Evolutionary conservation across 495 filamentous ascomycete species (phyloP), one percentile per base, ranked within the genome.

Genomic region (Lineolata rhizophorae): DNA sequence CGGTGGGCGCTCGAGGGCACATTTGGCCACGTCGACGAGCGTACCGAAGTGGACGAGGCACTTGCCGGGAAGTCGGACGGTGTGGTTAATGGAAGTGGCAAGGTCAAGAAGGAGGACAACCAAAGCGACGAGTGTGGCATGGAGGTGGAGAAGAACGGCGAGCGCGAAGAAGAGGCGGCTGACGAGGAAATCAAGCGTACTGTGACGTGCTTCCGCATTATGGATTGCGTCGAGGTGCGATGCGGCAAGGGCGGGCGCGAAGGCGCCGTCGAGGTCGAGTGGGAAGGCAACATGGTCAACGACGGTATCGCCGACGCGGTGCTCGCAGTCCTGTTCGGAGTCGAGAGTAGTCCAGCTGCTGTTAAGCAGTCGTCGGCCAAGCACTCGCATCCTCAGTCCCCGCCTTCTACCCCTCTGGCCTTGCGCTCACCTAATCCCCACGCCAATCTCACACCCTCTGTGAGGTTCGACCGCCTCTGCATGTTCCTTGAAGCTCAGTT

Each of bases 401-500:
- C 2, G 17, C 17, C 26, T 29, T 8, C 12, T 21, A 19, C 28
- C 27, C 26, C 18, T 18, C 11, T 29, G 6, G n/a, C 27, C 27
- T n/a, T 19, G 20, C 32, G 15, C 16, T 18, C 8, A 25, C 10
- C 33, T n/a, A 39, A 91, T 40, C 76, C 68, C 0, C 80, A 87
- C 51, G 63, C 73, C 11, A 61, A 72, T 28, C 48, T 76, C 26
- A 60, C 58, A n/a, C 61, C 80, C 0, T 58, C 67, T 17, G 78
- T 87, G 40, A 73, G 79, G 18, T 63, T 95, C 27, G 59, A 68
- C 17, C 75, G 85, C 19, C 68, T 97, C 18, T 75, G 81, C 53
- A 77, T 93, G 67, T 92, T 95, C 61, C 74, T 97, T 16, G 90
- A 97, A 55, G 77, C 83, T 2, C 87, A 97, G 48, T 97, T 97